Conservation (phyloP, 768 basidiomycete genomes). For the Terana coerulea region DNA sequence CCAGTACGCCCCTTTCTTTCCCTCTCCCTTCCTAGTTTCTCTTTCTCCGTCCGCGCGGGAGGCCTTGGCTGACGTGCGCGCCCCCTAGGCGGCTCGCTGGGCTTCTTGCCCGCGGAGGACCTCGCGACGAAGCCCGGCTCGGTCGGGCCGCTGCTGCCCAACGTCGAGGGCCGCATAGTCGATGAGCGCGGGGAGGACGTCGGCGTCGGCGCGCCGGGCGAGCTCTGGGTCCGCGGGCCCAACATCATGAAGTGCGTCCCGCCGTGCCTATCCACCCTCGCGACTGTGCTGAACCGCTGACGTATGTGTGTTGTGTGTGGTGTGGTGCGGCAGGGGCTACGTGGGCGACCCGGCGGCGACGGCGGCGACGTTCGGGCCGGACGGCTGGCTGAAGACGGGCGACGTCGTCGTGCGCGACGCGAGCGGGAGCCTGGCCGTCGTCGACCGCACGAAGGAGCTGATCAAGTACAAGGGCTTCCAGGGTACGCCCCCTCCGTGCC, state of each 20-base stretch:
- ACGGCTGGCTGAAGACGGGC: conserved; percentile 44
- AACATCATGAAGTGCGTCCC: conserved; percentile 62
- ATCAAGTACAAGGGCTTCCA: conserved; percentile 29
- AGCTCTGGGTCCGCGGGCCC: conserved; percentile 79
- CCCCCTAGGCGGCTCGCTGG: conserved; percentile 34
- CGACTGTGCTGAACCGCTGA: background rate
- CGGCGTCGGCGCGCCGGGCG: conserved; percentile 56
- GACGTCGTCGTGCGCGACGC: conserved; percentile 33
- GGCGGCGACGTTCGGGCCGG: conserved; percentile 30
- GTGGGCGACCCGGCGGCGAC: conserved; percentile 36
- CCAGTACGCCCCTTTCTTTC: conserved; percentile 32
- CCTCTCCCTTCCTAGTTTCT: conserved; percentile 29
- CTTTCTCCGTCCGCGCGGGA: conserved; percentile 29
- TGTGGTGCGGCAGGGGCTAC: conserved; percentile 2
- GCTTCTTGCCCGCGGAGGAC: conserved; percentile 44
- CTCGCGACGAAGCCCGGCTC: conserved; percentile 52
- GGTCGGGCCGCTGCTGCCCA: conserved; percentile 67
- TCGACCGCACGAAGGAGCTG: conserved; percentile 30
- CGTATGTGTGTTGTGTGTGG: background rate
- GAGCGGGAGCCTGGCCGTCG: conserved; percentile 37
- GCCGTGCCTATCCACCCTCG: background rate
- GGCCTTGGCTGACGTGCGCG: background rate
- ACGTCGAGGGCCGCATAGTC: conserved; percentile 70
- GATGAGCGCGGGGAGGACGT: conserved; percentile 55
- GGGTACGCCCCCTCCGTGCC: conserved; percentile 7